Conservation (phyloP, 2,329 filamentous ascomycete genomes). For the Xylariaceae sp. region DNA sequence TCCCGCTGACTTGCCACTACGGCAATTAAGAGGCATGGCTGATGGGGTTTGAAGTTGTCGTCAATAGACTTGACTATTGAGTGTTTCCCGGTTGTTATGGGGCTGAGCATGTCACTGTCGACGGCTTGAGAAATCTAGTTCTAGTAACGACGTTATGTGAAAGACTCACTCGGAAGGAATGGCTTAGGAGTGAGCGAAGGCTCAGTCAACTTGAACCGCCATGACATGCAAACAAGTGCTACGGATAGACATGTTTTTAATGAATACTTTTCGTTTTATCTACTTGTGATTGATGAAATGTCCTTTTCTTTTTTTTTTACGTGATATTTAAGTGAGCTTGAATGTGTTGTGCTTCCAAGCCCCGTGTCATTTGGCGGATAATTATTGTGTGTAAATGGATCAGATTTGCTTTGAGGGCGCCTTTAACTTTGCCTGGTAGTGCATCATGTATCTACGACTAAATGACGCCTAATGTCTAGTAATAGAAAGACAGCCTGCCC, state of each 20-base stretch:
- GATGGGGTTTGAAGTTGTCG: not conserved
- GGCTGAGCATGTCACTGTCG: not conserved
- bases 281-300: not conserved
- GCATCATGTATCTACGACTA: too few relatives aligned
- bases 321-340: not conserved
- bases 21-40: not conserved
- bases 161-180: not conserved
- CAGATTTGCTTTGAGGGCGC: too few relatives aligned
- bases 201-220: constrained; percentile 17
- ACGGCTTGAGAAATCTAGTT: not conserved
- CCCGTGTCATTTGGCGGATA: too few relatives aligned
- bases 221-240: constrained; percentile 3
- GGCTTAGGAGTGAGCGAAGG: not conserved
- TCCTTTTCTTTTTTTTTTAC: not conserved
- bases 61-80: not conserved
- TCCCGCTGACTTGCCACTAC: not conserved
- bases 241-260: not conserved
- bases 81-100: not conserved
- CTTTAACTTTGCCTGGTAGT: too few relatives aligned
- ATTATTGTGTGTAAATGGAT: too few relatives aligned
- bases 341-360: too few relatives aligned
- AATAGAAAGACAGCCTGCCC: too few relatives aligned
- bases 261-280: constrained; percentile 3
- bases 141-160: not conserved
- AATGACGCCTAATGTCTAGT: too few relatives aligned